Evolutionary conservation across 352 stramenopile genomes (phyloP).

Genomic region (Elongisporangium senticosum): DNA sequence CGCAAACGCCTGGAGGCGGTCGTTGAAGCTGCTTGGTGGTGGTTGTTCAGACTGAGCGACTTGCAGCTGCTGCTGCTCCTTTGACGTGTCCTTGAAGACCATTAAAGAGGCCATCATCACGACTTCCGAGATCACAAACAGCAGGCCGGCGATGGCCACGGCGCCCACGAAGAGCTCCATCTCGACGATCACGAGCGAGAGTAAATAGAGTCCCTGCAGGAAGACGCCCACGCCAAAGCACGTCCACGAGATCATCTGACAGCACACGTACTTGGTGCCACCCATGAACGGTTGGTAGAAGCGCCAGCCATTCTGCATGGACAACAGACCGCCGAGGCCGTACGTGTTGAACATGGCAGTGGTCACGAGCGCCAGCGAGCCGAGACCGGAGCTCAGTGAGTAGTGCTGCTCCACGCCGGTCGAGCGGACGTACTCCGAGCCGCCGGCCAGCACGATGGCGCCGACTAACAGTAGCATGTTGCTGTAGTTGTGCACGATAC

Average conservation of each 20-base stretch:
- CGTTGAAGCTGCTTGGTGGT: conserved; percentile 12
- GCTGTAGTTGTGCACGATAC: conserved; percentile 84
- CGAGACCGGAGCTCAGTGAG: conserved; percentile 46
- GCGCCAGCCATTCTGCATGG: conserved; percentile 68
- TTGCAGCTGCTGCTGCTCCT: not conserved
- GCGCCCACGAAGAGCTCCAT: conserved; percentile 74
- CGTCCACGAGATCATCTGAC: conserved; percentile 75
- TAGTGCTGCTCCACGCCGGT: conserved; percentile 29
- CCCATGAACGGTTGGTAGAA: conserved; percentile 83
- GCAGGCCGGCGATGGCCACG: conserved; percentile 50
- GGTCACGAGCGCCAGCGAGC: conserved; percentile 64
- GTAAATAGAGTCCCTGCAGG: conserved; percentile 67
- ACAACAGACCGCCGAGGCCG: conserved; percentile 63
- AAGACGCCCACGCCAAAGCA: conserved; percentile 67
- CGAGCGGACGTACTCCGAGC: conserved; percentile 52
- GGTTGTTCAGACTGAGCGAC: not conserved
- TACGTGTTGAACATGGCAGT: conserved; percentile 82
- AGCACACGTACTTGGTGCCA: conserved; percentile 65
- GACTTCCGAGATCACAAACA: conserved; percentile 67
- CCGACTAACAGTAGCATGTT: conserved; percentile 79
- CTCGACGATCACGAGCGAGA: conserved; percentile 75
- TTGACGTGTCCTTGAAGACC: conserved; percentile 29
- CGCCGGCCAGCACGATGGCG: conserved; percentile 49
- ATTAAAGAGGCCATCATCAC: conserved; percentile 82
- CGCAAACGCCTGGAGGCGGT: conserved; percentile 33